phyloP scores from a whole-genome alignment of 306 rosid genomes.

The Astragalus glycyphyllos region DNA sequence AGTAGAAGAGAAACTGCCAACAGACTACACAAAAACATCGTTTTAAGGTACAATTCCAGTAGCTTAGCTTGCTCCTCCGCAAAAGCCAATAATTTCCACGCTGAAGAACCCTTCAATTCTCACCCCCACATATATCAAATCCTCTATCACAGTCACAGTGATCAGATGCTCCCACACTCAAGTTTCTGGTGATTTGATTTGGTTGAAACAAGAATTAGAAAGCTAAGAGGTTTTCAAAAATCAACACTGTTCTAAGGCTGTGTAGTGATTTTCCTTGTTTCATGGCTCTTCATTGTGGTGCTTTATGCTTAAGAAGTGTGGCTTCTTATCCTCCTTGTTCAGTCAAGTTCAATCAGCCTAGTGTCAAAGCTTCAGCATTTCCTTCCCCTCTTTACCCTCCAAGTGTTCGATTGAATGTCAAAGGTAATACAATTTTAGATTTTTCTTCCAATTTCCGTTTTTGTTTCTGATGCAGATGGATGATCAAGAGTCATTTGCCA shows the following conservation, averaged over 20 bases:
- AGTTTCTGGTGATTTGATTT: not conserved
- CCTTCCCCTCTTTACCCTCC: conserved; percentile 47
- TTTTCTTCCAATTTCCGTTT: not conserved
- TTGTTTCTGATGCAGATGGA: not conserved
- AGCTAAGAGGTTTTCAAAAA: not conserved
- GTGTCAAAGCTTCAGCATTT: conserved; percentile 51
- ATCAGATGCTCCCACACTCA: not conserved
- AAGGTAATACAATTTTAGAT: conserved; percentile 49
- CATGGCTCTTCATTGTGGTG: conserved; percentile 75
- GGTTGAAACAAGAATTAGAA: conserved; percentile 7
- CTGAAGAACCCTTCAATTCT: conserved; percentile 26
- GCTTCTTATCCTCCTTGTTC: conserved; percentile 49
- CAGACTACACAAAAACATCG: not conserved
- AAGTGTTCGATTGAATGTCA: conserved; percentile 43
- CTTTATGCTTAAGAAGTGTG: conserved; percentile 53
- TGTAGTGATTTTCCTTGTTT: conserved; percentile 38
- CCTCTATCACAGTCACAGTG: not conserved
- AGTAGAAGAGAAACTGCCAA: not conserved
- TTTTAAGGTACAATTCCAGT: not conserved
- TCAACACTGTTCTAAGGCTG: conserved; percentile 3
- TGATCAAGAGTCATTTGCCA: not conserved
- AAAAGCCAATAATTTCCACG: conserved; percentile 20
- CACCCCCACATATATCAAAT: not conserved
- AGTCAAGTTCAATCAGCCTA: conserved; percentile 45
- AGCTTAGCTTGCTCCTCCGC: conserved; percentile 38